A percentile compares a stretch with the other conserved stretches of the same genome.
Evolutionary conservation across 1,284 basidiomycete genomes (phyloP).

Genomic region (Malassezia restricta): DNA sequence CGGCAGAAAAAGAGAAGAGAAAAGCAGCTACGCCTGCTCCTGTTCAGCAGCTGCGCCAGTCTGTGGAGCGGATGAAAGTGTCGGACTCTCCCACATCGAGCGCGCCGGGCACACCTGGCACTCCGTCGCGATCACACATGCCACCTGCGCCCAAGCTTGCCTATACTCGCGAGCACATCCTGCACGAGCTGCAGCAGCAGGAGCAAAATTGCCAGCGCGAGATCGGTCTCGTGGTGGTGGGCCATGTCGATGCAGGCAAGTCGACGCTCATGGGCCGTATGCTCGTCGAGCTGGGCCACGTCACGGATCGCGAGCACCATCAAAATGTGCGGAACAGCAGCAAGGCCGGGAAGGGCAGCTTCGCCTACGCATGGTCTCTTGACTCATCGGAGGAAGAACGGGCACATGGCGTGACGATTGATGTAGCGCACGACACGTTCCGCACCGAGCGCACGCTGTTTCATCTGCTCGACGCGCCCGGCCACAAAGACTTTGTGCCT

Average conservation of each 20-base stretch:
- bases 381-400: slow-evolving; percentile 87
- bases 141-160: slow-evolving; percentile 55
- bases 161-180: slow-evolving; percentile 67
- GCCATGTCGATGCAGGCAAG: slow-evolving; percentile 97
- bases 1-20: slow-evolving; percentile 14
- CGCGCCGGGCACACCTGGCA: slow-evolving; percentile 11
- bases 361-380: slow-evolving; percentile 94
- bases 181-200: slow-evolving; percentile 64
- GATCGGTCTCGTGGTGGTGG: slow-evolving; percentile 81
- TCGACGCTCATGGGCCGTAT: slow-evolving; percentile 92
- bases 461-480: slow-evolving; percentile 88
- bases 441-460: slow-evolving; percentile 65
- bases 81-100: neutral
- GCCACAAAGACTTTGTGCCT: slow-evolving; percentile 92
- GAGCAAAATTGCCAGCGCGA: slow-evolving; percentile 57
- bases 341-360: slow-evolving; percentile 82
- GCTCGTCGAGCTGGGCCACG: slow-evolving; percentile 74
- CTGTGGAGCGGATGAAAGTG: slow-evolving; percentile 28
- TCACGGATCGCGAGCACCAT: slow-evolving; percentile 71
- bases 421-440: slow-evolving; percentile 76
- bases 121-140: slow-evolving; percentile 21
- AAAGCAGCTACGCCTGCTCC: neutral
- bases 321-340: slow-evolving; percentile 82
- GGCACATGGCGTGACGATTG: slow-evolving; percentile 92
- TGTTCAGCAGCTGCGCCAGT: slow-evolving; percentile 31